Evolutionary conservation across 345 rosid genomes (phyloP).

Genomic region (Streptanthus diversifolius): DNA sequence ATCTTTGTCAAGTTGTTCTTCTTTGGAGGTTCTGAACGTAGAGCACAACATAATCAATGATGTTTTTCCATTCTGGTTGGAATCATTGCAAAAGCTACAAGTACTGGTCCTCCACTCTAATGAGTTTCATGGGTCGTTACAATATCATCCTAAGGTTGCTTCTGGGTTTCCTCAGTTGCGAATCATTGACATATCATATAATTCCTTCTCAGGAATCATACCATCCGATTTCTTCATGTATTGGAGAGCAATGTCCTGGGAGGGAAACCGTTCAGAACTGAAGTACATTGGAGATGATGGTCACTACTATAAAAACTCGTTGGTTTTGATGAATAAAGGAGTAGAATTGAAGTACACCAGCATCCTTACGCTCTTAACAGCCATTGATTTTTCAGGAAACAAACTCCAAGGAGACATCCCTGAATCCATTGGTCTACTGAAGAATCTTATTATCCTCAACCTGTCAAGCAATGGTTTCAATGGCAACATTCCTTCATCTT

Average conservation of each 20-base stretch:
- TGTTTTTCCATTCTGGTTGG: not conserved
- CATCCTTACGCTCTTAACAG: not conserved
- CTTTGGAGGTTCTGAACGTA: not conserved
- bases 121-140: not conserved
- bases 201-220: not conserved
- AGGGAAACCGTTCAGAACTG: not conserved
- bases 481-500: not conserved
- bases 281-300: not conserved
- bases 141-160: not conserved
- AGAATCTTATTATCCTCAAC: not conserved
- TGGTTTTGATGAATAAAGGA: not conserved
- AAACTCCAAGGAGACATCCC: not conserved
- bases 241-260: not conserved
- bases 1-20: not conserved
- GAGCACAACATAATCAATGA: not conserved
- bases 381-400: not conserved
- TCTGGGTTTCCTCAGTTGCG: not conserved
- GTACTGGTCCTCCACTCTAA: not conserved
- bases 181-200: not conserved
- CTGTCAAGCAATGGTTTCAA: not conserved
- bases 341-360: not conserved
- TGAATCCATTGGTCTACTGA: not conserved
- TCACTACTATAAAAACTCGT: not conserved
- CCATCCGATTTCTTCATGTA: not conserved
- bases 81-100: not conserved